phyloP scores from a whole-genome alignment of 768 basidiomycete species.

The Hericium coralloides region DNA sequence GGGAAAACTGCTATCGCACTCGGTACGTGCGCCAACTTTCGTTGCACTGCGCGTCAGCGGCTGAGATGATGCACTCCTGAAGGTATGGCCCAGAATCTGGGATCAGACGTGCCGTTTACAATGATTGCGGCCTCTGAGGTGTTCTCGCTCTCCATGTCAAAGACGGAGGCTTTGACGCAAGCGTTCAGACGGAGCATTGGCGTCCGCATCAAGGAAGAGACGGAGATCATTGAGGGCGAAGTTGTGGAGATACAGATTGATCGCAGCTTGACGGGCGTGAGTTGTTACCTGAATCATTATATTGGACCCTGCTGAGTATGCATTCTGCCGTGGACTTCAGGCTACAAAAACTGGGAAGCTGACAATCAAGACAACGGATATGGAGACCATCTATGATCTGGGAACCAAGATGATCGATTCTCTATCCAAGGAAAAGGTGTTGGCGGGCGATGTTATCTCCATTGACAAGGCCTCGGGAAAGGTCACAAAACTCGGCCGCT shows the following conservation, averaged over 20 bases:
- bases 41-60: background rate
- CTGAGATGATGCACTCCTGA: background rate
- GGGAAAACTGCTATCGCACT: constrained; percentile 98
- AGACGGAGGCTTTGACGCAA: constrained; percentile 96
- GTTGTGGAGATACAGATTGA: constrained; percentile 99
- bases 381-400: constrained; percentile 99
- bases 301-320: background rate
- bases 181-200: constrained; percentile 95
- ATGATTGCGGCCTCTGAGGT: constrained; percentile 98
- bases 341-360: constrained; percentile 96
- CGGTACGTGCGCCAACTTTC: constrained; percentile 39
- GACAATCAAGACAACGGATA: constrained; percentile 97
- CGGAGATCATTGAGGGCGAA: constrained; percentile 95
- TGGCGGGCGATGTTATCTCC: constrained; percentile 88
- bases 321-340: constrained; percentile 29
- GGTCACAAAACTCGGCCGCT: constrained; percentile 91
- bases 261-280: constrained; percentile 88
- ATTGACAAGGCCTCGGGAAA: constrained; percentile 98
- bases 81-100: constrained; percentile 97
- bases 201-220: constrained; percentile 95
- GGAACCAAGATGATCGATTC: constrained; percentile 99
- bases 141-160: constrained; percentile 96
- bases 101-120: constrained; percentile 92
- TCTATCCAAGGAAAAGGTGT: constrained; percentile 92
- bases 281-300: constrained; percentile 17